These are phyloP conservation scores for Candida freyschussii DNA, from an alignment of 1,139 yeast genomes.

Conservation along the genomic window DNA sequence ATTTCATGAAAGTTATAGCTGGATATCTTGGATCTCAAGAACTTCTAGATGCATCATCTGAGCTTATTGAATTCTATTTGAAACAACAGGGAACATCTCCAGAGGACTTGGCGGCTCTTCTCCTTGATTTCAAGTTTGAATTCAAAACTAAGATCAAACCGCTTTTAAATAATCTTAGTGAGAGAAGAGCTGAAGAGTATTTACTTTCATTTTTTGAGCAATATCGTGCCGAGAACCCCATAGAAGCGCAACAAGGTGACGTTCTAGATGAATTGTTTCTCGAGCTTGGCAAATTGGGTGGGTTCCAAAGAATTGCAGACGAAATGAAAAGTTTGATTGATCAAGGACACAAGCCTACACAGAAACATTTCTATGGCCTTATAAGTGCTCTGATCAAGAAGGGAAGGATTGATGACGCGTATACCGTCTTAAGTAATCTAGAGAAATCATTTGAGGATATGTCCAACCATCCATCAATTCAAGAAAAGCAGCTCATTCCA, in stretches of 20 bases:
- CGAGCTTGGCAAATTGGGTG: slow-evolving; percentile 8
- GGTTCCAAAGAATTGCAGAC: slow-evolving; percentile 3
- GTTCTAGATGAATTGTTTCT: slow-evolving; percentile 12
- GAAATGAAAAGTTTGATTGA: slow-evolving; percentile 12
- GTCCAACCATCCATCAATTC: slow-evolving; percentile 1
- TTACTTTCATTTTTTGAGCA: slow-evolving; percentile 11
- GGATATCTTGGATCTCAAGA: slow-evolving; percentile 9
- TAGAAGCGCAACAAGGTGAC: slow-evolving; percentile 15
- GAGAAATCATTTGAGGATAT: slow-evolving; percentile 10
- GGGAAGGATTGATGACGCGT: slow-evolving; percentile 13
- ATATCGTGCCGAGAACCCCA: slow-evolving; percentile 9
- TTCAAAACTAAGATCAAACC: slow-evolving; percentile 17
- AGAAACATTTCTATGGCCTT: slow-evolving; percentile 12
- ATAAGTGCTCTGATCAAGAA: slow-evolving; percentile 12
- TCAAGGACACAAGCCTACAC: slow-evolving; percentile 9
- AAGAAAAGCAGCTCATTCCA: slow-evolving; percentile 16
- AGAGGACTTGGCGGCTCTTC: slow-evolving; percentile 13
- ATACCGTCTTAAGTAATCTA: slow-evolving; percentile 11
- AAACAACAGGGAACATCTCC: slow-evolving; percentile 6
- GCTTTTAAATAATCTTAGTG: slow-evolving; percentile 6
- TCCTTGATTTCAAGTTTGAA: slow-evolving; percentile 16
- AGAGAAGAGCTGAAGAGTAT: slow-evolving; percentile 4
- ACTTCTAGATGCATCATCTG: slow-evolving; percentile 2
- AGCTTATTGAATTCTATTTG: slow-evolving; percentile 18
- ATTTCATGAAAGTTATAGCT: slow-evolving; percentile 12